Evolutionary conservation across 345 rosid genomes (phyloP).

Genomic region (Barbarea vulgaris): DNA sequence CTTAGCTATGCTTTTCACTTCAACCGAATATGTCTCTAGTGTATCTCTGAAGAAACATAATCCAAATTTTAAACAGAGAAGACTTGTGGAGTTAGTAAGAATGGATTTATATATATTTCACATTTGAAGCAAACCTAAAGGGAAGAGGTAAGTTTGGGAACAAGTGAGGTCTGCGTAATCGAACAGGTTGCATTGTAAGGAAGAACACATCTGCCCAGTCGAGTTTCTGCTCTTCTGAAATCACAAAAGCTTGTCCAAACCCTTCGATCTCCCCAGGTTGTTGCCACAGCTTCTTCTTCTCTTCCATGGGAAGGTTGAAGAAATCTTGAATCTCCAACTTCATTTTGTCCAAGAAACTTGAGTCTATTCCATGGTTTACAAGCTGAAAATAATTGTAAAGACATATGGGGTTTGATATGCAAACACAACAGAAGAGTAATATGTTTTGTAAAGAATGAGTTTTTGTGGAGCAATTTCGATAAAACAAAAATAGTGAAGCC

Average conservation of each 20-base stretch:
- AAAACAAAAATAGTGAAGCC: constrained; percentile 44
- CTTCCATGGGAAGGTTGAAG: constrained; percentile 39
- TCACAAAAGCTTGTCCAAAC: constrained; percentile 38
- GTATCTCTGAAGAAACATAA: constrained; percentile 41
- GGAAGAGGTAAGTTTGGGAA: constrained; percentile 27
- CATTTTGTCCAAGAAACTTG: constrained; percentile 32
- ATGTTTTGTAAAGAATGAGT: background rate
- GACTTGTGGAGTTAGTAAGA: constrained; percentile 1
- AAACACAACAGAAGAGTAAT: background rate
- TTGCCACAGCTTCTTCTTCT: constrained; percentile 36
- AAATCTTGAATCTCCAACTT: constrained; percentile 33
- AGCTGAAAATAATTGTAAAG: constrained; percentile 21
- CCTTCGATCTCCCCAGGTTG: constrained; percentile 28
- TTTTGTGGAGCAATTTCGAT: background rate
- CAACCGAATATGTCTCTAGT: constrained; percentile 47
- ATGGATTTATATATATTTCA: constrained; percentile 6
- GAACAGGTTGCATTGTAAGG: constrained; percentile 28
- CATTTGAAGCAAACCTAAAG: constrained; percentile 14
- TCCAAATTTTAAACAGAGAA: background rate
- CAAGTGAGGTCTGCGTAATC: constrained; percentile 24
- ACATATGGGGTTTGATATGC: background rate
- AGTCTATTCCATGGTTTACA: constrained; percentile 38
- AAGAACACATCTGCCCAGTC: constrained; percentile 41
- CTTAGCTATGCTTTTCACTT: constrained; percentile 43
- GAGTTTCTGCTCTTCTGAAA: constrained; percentile 35